Evolutionary conservation across 2,329 filamentous ascomycete species (phyloP), one percentile per base, ranked within the genome.

Genomic region (Capronia coronata): DNA sequence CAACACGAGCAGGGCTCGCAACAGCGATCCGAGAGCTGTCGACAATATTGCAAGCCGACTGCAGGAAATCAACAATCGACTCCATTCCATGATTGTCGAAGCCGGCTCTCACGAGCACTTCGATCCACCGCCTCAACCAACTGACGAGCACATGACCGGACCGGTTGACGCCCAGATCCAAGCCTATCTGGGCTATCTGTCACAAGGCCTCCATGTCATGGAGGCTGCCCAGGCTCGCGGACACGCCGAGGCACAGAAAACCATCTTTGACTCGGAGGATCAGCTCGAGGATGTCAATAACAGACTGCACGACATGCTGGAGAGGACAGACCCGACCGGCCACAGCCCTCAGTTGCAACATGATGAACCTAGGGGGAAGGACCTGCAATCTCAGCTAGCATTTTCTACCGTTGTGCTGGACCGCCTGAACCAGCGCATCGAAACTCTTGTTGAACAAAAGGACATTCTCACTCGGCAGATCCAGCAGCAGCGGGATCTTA

Each of bases 401-500:
- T 86, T 83, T 16, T 94, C 97, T 65, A 84, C 82, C 13, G 73
- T 79, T 7, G 87, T 87, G 62, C 82, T 97, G 1, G 84, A 89
- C 61, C 85, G 82, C 70, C 72, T 96, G 3, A 87, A 89, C 63
- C 75, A 76, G 34, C 85, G 87, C 51, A 79, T 87, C n/a, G 84
- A 83, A 14, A 79, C 79, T 16, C 73, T 96, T 29, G 83, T 87
- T 54, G 87, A 95, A 60, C 90, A 97, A 64, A 94, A 95, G 65
- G 80, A 82, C 42, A 90, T 95, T 18, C 76, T 97, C 7, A 85
- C 91, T 62, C 82, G 89, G 37, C 90, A 97, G 66, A 91, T 96
- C 62, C 91, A 94, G 70, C 90, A 97, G 65, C 91, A 97, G 68
- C 85, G 90, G 51, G 88, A 94, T 63, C 77, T 96, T 49, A 94